phyloP scores from a whole-genome alignment of 2,329 filamentous ascomycete species.

The Ascochyta lentis region DNA sequence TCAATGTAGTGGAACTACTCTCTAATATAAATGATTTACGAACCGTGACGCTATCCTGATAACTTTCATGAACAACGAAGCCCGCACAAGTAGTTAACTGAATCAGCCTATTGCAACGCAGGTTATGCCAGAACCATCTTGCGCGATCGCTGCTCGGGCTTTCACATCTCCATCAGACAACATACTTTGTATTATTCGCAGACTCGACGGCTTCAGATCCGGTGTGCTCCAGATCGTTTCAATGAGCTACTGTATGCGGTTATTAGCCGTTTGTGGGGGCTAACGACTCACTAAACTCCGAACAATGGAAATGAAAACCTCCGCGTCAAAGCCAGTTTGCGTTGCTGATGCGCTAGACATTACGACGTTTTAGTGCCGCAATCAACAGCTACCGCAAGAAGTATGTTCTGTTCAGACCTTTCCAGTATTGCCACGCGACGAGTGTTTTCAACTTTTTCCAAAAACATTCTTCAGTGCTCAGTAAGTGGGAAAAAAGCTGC shows the following conservation, averaged over 20 bases:
- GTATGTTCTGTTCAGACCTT: neutral
- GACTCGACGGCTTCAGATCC: neutral
- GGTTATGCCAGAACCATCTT: neutral
- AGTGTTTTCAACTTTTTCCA: neutral
- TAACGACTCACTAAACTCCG: neutral
- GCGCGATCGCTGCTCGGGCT: neutral
- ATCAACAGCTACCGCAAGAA: conserved; percentile 18
- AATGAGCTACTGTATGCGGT: conserved; percentile 8
- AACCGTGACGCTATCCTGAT: neutral
- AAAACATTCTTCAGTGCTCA: neutral
- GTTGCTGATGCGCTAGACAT: neutral
- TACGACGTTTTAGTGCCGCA: conserved; percentile 22
- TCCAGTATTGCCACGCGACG: neutral
- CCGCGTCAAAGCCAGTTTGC: neutral
- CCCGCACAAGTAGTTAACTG: too few species aligned
- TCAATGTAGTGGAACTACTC: neutral
- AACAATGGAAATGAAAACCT: neutral
- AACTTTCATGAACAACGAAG: neutral
- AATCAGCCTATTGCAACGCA: neutral
- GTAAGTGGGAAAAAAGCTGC: neutral
- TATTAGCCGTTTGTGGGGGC: conserved; percentile 4
- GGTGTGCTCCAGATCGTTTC: neutral
- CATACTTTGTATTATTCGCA: neutral
- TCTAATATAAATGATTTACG: neutral
- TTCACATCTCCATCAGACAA: neutral